Conservation (phyloP, 202 grass and related monocot genomes). For the Carex arenaria region DNA sequence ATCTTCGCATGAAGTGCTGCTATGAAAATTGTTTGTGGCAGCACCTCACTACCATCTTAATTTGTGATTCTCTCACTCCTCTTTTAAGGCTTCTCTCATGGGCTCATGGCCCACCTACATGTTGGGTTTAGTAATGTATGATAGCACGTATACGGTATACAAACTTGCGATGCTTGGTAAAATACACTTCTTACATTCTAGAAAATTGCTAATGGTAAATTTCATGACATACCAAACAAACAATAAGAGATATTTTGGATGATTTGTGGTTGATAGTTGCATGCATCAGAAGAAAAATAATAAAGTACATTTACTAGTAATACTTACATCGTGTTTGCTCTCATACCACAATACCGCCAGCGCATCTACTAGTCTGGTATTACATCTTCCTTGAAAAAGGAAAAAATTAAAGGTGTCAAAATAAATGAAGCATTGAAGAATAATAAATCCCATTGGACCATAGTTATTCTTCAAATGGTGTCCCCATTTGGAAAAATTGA, state of each 20-base stretch:
- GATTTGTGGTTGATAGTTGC: neutral
- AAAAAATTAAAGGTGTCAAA: neutral
- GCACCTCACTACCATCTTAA: neutral
- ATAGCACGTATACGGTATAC: neutral
- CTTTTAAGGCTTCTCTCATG: neutral
- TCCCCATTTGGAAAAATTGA: neutral
- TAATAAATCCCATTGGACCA: neutral
- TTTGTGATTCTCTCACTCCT: neutral
- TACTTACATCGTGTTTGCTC: neutral
- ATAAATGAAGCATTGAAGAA: slow-evolving; percentile 19
- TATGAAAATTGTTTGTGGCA: neutral
- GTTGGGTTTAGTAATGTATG: neutral
- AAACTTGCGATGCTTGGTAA: neutral
- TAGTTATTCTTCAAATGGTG: slow-evolving; percentile 1
- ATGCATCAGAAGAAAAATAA: neutral
- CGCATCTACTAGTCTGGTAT: neutral
- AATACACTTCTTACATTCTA: neutral
- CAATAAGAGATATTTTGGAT: neutral
- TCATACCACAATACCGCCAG: neutral
- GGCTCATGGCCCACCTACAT: neutral
- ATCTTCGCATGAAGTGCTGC: neutral
- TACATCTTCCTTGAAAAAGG: neutral
- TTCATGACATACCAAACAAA: neutral
- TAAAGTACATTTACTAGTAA: too few relatives aligned
- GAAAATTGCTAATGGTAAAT: too few relatives aligned